A percentile compares a stretch with the other conserved stretches of the same genome.
Conservation (phyloP, 257 asterid genomes). For the Solanum chilense region DNA sequence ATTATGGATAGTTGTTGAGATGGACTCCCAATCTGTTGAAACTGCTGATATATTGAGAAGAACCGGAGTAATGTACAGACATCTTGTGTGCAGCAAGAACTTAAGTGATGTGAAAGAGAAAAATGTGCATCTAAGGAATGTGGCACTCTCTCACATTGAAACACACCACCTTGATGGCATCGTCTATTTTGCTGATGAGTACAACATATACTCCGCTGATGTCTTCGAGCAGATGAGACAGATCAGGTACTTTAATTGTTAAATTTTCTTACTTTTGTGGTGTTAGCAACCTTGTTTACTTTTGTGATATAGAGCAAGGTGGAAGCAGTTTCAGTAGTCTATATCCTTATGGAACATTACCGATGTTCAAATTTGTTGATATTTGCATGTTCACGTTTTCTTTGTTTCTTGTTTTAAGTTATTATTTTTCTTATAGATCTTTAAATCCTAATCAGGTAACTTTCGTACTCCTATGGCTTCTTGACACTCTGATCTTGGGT, state of each 20-base stretch:
- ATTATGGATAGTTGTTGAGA: conserved; percentile 77
- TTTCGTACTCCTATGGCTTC: background rate
- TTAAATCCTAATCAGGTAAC: background rate
- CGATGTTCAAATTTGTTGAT: background rate
- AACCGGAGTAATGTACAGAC: conserved; percentile 61
- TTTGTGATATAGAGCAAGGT: background rate
- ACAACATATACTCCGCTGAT: conserved; percentile 34
- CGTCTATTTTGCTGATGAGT: conserved; percentile 61
- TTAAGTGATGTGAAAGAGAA: conserved; percentile 26
- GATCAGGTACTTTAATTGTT: conserved; percentile 44
- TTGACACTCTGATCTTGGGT: background rate
- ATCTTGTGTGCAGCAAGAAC: conserved; percentile 43
- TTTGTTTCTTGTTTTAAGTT: background rate
- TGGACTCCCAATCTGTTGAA: conserved; percentile 49
- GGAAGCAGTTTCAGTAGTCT: background rate
- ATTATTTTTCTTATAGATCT: background rate
- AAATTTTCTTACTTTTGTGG: background rate
- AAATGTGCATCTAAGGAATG: conserved; percentile 37
- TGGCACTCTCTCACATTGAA: conserved; percentile 66
- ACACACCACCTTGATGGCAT: conserved; percentile 68
- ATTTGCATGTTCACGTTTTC: background rate
- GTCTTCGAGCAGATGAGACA: conserved; percentile 64
- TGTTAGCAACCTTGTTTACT: background rate
- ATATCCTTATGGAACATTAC: background rate
- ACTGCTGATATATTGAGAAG: conserved; percentile 59